These are phyloP conservation scores for Saccharomycopsis capsularis DNA, from an alignment of 805 yeast species.

Conservation along the genomic window DNA sequence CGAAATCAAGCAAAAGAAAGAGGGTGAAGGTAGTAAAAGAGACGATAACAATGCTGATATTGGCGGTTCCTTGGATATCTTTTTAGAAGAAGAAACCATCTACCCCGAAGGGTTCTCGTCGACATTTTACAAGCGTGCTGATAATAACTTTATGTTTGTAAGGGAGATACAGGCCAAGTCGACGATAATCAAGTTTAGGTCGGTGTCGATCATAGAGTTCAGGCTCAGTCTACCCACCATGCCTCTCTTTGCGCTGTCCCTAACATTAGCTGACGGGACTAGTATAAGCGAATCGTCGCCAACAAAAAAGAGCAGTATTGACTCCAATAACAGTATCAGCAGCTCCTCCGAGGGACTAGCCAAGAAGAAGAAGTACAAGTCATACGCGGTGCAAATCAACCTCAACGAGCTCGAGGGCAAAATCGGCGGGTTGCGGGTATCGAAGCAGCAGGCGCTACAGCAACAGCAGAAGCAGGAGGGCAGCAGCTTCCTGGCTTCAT, in stretches of 20 bases:
- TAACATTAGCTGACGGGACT: too few species aligned
- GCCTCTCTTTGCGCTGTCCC: conserved; percentile 2
- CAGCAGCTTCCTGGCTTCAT: too few species aligned
- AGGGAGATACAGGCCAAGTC: conserved; percentile 42
- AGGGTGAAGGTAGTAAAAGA: background rate
- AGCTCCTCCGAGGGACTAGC: background rate
- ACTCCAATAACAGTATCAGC: background rate
- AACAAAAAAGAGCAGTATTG: background rate
- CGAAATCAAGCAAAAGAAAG: too few species aligned
- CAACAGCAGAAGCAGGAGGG: conserved; percentile 2
- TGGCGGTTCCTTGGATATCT: background rate
- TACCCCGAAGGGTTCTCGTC: conserved; percentile 46
- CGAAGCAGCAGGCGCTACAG: conserved; percentile 17
- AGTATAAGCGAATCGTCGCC: background rate
- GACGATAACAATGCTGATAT: background rate
- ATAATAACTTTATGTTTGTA: conserved; percentile 45
- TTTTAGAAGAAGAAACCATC: background rate
- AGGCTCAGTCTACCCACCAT: conserved; percentile 36
- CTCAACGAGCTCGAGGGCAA: conserved; percentile 36
- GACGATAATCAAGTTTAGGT: conserved; percentile 33
- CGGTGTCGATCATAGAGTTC: conserved; percentile 33
- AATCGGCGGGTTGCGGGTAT: conserved; percentile 26
- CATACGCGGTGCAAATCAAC: conserved; percentile 37
- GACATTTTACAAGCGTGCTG: conserved; percentile 41
- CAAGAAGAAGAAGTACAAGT: conserved; percentile 28